A percentile compares a stretch with the other conserved stretches of the same genome.
Evolutionary conservation across 768 basidiomycete species (phyloP).

Genomic region (Termitomyces sp.): DNA sequence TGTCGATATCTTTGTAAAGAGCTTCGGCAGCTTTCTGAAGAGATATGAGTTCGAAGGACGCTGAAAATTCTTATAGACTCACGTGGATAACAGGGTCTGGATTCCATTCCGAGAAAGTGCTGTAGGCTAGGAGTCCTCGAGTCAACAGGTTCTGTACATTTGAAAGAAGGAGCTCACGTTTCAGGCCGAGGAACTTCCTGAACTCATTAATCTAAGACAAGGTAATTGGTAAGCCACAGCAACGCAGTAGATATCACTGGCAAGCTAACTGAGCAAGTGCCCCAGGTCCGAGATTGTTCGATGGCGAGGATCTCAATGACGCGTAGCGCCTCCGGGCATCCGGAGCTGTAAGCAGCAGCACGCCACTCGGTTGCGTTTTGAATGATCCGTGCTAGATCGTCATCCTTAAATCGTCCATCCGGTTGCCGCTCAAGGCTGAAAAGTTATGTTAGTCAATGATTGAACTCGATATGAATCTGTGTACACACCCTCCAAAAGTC

Average conservation of each 20-base stretch:
- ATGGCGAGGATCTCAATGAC: conserved; percentile 71
- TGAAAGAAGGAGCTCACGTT: conserved; percentile 37
- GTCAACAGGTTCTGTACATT: conserved; percentile 5
- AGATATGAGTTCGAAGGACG: neutral
- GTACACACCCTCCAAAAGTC: conserved; percentile 50
- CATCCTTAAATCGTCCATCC: conserved; percentile 58
- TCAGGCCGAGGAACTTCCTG: conserved; percentile 65
- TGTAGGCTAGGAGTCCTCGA: conserved; percentile 41
- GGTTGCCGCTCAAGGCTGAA: conserved; percentile 45
- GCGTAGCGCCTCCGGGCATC: conserved; percentile 61
- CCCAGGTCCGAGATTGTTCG: conserved; percentile 63
- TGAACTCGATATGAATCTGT: neutral
- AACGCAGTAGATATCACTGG: neutral
- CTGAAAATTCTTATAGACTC: conserved; percentile 12
- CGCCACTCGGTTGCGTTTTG: conserved; percentile 55
- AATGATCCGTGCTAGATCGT: conserved; percentile 58
- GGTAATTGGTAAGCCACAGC: neutral
- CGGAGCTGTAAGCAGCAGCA: conserved; percentile 67
- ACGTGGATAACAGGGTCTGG: conserved; percentile 53
- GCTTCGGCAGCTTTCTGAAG: conserved; percentile 55
- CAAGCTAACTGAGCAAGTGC: conserved; percentile 59
- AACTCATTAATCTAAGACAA: conserved; percentile 60
- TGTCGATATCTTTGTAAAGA: conserved; percentile 70
- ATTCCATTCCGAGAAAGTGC: conserved; percentile 71
- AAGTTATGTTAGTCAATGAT: neutral